Evolutionary conservation across 2,329 filamentous ascomycete species (phyloP).

Genomic region (Xylariomycetidae sp.): DNA sequence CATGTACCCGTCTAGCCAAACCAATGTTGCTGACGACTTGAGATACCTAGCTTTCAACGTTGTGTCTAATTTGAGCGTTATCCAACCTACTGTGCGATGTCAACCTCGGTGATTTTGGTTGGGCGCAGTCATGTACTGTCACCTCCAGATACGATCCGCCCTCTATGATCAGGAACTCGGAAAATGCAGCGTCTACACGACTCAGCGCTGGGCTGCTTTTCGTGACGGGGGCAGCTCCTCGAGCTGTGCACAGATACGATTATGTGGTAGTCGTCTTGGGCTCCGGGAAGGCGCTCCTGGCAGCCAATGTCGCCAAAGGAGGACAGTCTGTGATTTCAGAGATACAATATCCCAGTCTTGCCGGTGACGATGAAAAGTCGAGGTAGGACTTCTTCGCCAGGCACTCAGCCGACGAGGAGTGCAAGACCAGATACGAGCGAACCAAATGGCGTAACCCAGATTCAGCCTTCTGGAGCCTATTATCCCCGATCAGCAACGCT

Average conservation of each 20-base stretch:
- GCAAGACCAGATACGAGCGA: conserved; percentile 34
- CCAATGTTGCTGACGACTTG: background rate
- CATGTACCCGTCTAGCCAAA: background rate
- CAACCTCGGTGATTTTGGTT: too few species aligned
- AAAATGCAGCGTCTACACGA: too few species aligned
- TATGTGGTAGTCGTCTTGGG: conserved; percentile 49
- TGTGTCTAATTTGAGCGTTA: background rate
- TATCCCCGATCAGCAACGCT: conserved; percentile 30
- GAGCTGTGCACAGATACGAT: conserved; percentile 19
- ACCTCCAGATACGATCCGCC: too few species aligned
- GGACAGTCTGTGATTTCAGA: conserved; percentile 43
- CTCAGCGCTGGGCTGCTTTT: conserved; percentile 14
- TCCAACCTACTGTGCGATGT: background rate
- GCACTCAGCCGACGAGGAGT: conserved; percentile 48
- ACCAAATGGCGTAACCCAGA: conserved; percentile 24
- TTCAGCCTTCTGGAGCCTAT: conserved; percentile 25
- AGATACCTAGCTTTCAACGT: background rate
- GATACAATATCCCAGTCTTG: conserved; percentile 31
- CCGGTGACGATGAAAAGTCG: conserved; percentile 31
- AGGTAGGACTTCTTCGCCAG: conserved; percentile 53
- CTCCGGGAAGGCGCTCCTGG: conserved; percentile 47
- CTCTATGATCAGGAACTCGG: background rate
- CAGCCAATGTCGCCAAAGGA: conserved; percentile 45
- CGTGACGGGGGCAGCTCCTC: conserved; percentile 8
- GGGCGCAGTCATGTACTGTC: too few species aligned